Conservation (phyloP, 2,329 filamentous ascomycete species). For the Monilinia vaccinii-corymbosi region DNA sequence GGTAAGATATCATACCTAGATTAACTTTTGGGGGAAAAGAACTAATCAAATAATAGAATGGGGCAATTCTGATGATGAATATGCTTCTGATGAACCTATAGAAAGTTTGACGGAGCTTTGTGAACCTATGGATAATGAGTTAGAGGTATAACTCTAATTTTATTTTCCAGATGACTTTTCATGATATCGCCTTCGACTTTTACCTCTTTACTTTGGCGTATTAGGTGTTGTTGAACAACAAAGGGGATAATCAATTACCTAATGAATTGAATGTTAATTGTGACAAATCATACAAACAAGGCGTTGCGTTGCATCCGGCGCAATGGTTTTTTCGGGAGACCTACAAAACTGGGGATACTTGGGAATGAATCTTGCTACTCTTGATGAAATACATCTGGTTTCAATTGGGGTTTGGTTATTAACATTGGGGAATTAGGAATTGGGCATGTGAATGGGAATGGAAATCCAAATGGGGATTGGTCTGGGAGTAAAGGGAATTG, state of each 20-base stretch:
- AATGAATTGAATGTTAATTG: background rate
- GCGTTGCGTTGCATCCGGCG: constrained; percentile 5
- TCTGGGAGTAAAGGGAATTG: background rate
- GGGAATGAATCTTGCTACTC: background rate
- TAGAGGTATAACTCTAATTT: constrained; percentile 22
- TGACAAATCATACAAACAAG: background rate
- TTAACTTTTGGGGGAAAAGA: background rate
- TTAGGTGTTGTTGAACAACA: background rate
- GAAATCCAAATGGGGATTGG: background rate
- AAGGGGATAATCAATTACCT: background rate
- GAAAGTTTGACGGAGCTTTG: constrained; percentile 41
- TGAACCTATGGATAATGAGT: constrained; percentile 33
- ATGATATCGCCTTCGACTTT: background rate
- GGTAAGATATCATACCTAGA: constrained; percentile 24
- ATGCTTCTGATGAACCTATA: constrained; percentile 45
- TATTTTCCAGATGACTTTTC: constrained; percentile 3
- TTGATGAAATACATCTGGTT: constrained; percentile 2
- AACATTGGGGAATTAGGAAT: background rate
- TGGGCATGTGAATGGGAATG: background rate
- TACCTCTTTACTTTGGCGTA: background rate
- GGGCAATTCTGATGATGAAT: constrained; percentile 29
- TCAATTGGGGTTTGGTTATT: constrained; percentile 6
- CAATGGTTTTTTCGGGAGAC: background rate
- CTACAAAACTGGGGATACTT: background rate
- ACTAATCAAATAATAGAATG: constrained; percentile 22